Base-by-base conservation (phyloP, 2,329 filamentous ascomycete genomes). In the Elsinoe arachidis region DNA sequence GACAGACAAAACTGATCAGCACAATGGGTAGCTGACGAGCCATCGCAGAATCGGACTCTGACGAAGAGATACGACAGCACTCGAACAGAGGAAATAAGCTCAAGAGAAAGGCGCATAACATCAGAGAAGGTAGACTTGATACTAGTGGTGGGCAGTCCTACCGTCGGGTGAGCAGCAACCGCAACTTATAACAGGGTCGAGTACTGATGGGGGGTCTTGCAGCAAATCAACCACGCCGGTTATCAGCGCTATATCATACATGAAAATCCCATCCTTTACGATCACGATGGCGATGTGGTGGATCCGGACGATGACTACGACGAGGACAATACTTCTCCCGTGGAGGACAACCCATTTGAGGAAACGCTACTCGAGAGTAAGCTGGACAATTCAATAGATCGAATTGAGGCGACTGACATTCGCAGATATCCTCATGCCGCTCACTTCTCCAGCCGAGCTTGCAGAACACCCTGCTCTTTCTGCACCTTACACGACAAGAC, bases 61-160 rank as follows among this genome's bases (percentile, higher is more conserved):
- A 92, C 70, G 83, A 84, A 60, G 80, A 83, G 56, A 84, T 90
- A 64, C 79, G 84, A 60, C 78, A 80, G 64, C 81, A 80, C 64
- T 86, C 83, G 58, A 90, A 90, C 70, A 84, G 87, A 67, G 87
- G 86, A 60, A 83, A 89, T 71, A 92, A 91, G 69, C 77, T 92
- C 46, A 88, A 90, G 76, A 87, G 83, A 70, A 80, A 83, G 64
- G 84, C 88, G 44, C 80, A 83, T 63, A 88, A 88, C 67, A 80
- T 87, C 46, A 84, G 82, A 64, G 78, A 84, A 66, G 87, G 87
- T 59, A 83, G 85, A 65, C 76, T 90, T 61, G 82, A 86, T 43
- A 79, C 82, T 23, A 80, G 83, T 0, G 79, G 78, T 26, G 86
- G 85, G 2, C 82, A 83, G 63, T 80, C 82, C 11, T 89, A 90